Percentiles rank a stretch among this genome's conserved stretches.
These are phyloP conservation scores for Leucocoprinus sp. DNA, from an alignment of 768 basidiomycete species.

Conservation along the genomic window DNA sequence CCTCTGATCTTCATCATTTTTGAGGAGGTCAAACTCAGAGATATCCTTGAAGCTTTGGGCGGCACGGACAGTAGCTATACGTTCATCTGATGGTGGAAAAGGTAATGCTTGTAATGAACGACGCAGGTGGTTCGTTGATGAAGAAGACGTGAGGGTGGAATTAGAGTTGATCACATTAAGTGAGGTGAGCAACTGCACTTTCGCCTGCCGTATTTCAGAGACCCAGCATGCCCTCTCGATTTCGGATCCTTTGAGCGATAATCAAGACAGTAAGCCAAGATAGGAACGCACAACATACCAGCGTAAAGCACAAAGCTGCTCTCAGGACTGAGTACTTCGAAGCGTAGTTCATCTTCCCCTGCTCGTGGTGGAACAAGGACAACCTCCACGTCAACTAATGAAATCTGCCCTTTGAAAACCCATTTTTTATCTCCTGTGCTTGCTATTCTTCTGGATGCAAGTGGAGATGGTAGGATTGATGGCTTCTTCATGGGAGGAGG, in stretches of 20 bases:
- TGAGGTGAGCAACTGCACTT: conserved; percentile 59
- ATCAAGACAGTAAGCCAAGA: background rate
- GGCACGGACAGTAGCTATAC: conserved; percentile 24
- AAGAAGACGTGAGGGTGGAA: conserved; percentile 73
- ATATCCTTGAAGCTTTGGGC: conserved; percentile 13
- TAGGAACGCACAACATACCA: conserved; percentile 32
- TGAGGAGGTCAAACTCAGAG: background rate
- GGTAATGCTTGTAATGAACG: conserved; percentile 67
- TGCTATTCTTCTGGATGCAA: conserved; percentile 22
- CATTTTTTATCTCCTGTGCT: conserved; percentile 53
- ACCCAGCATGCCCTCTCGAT: conserved; percentile 62
- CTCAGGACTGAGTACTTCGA: conserved; percentile 73
- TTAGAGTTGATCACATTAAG: conserved; percentile 68
- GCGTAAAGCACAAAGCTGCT: conserved; percentile 71
- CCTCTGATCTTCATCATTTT: conserved; percentile 15
- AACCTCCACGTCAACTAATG: conserved; percentile 71
- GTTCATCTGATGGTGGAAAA: conserved; percentile 48
- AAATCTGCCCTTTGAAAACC: conserved; percentile 61
- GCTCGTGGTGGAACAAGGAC: conserved; percentile 36
- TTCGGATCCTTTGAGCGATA: conserved; percentile 33
- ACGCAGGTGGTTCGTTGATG: conserved; percentile 68
- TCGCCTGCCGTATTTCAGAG: conserved; percentile 57
- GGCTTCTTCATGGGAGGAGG: conserved; percentile 8
- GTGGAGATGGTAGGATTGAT: conserved; percentile 20
- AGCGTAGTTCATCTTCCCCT: conserved; percentile 43